Percentiles rank a stretch among this genome's conserved stretches.
Evolutionary conservation across 2,329 filamentous ascomycete genomes (phyloP).

Genomic region (Fusarium sp.): DNA sequence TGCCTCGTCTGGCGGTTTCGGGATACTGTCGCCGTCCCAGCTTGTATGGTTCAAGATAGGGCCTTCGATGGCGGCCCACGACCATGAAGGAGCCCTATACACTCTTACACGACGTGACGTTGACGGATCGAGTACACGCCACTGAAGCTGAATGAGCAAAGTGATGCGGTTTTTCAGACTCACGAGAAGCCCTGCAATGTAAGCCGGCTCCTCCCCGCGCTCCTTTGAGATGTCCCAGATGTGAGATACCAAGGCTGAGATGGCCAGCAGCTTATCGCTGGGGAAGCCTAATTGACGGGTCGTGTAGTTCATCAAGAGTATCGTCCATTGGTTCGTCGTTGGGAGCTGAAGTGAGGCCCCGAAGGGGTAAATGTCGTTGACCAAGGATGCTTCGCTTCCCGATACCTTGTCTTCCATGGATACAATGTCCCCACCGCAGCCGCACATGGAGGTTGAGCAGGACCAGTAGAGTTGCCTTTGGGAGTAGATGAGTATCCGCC

Average conservation of each 20-base stretch:
- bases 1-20: not conserved
- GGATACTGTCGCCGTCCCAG: not conserved
- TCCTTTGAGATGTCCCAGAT: not conserved
- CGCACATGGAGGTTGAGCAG: not conserved
- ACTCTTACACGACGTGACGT: not conserved
- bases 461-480: not conserved
- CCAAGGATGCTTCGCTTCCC: not conserved
- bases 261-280: not conserved
- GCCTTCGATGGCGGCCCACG: not conserved
- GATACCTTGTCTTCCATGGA: not conserved
- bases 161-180: not conserved
- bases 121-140: not conserved
- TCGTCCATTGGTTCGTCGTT: not conserved
- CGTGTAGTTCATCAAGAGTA: not conserved
- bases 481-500: not conserved
- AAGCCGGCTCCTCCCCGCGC: not conserved
- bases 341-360: not conserved
- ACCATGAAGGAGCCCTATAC: not conserved
- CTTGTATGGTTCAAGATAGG: not conserved
- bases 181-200: not conserved
- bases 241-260: not conserved
- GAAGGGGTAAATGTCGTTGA: not conserved
- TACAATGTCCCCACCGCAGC: not conserved
- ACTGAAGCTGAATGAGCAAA: not conserved
- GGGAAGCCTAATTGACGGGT: not conserved